Evolutionary conservation across 1,284 basidiomycete species (phyloP), one percentile per base, ranked within the genome.

Genomic region (Caloboletus firmus): DNA sequence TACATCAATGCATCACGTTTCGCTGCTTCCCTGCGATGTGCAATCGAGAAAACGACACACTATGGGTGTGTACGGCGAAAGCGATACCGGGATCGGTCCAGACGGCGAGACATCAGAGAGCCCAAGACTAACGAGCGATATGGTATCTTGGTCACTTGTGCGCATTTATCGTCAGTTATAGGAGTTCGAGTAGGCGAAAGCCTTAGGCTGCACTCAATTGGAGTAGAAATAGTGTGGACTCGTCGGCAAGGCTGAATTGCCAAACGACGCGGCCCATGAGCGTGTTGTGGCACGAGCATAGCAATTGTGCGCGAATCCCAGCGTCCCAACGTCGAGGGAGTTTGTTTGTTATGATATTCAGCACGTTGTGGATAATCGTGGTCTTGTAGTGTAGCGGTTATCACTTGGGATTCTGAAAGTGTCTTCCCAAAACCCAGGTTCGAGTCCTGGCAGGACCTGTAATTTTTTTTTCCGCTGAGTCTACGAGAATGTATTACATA

Each of bases 341-440:
- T 28, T 2, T 5, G 26, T 20, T 18, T 37, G 18, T 20, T 37
- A 18, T 20, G 11, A 20, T 4, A 12, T 39, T 6, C 0, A 11
- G 5, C 6, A 12, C 12, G 2, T 10, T 7, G 7, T 1, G 6
- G 2, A 13, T 0, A 5, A 15, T 7, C 24, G 26, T 17, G 58
- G 62, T 47, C 62, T 64, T 75, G 72, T 80, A 79, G 78, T 80
- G 78, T 80, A 80, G 78, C 69, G 79, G 79, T 80, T 80, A 79
- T 79, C 79, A 80, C 79, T 72, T 74, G 71, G 72, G 79, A 79
- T 80, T 81, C 78, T 80, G 76, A 78, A 44, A 0, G 10, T 2
- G 52, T 56, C 22, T 62, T 62, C 60, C 52, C 60, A 62, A 56
- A n/a, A 62, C 60, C 60, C 60, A 62, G 60, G 60, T 62, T 62